phyloP scores from a whole-genome alignment of 441 rosid genomes.

The Geranium incanum region DNA sequence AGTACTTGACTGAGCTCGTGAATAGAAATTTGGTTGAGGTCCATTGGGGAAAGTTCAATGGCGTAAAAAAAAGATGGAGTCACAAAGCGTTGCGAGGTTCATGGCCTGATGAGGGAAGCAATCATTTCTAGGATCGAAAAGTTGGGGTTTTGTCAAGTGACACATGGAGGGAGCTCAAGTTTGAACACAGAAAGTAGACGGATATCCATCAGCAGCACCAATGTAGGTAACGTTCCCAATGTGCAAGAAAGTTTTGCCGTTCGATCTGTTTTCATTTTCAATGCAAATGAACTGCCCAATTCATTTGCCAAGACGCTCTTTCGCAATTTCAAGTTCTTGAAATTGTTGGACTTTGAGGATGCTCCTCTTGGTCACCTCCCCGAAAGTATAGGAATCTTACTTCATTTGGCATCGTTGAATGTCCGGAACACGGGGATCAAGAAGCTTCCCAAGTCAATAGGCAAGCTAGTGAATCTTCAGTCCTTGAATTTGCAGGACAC shows the following conservation, averaged over 20 bases:
- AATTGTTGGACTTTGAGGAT: slow-evolving; percentile 13
- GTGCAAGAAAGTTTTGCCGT: neutral
- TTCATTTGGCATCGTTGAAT: slow-evolving; percentile 15
- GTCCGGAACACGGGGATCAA: slow-evolving; percentile 8
- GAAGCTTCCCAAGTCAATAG: slow-evolving; percentile 17
- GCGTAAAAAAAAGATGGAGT: no score
- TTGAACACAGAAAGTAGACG: neutral
- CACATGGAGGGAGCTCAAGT: neutral
- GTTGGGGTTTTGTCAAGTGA: slow-evolving; percentile 4
- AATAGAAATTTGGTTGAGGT: no score
- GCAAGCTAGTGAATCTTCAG: slow-evolving; percentile 13
- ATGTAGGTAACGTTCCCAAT: neutral
- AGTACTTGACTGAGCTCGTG: slow-evolving; percentile 1
- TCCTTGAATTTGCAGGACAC: slow-evolving; percentile 15
- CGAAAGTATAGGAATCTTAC: slow-evolving; percentile 13
- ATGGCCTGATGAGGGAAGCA: neutral
- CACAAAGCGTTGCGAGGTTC: neutral
- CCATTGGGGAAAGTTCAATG: no score
- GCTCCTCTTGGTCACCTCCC: slow-evolving; percentile 1
- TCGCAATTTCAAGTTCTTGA: slow-evolving; percentile 6
- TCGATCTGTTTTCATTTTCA: slow-evolving; percentile 6
- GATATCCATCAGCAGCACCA: neutral
- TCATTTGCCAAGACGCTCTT: neutral
- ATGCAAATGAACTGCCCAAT: neutral
- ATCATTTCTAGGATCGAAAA: neutral